Evolutionary conservation across 352 stramenopile species (phyloP).

Genomic region (Phytophthora litchii): DNA sequence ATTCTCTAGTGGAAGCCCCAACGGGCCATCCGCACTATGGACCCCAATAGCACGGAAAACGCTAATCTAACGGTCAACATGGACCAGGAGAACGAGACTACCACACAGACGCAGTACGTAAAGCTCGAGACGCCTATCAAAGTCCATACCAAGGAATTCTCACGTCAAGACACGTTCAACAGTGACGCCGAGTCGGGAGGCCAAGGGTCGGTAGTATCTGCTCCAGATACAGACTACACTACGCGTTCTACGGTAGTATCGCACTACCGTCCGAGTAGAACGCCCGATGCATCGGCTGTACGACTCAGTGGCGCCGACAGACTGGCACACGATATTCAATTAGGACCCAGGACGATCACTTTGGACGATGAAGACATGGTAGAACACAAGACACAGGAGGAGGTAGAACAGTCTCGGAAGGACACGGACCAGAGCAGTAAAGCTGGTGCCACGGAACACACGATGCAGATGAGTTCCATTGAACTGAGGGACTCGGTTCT

Average conservation of each 20-base stretch:
- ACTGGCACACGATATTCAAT: slow-evolving; percentile 22
- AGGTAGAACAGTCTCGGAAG: slow-evolving; percentile 15
- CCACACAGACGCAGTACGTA: slow-evolving; percentile 31
- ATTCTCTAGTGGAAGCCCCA: not conserved
- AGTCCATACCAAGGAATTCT: slow-evolving; percentile 21
- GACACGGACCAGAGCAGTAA: slow-evolving; percentile 29
- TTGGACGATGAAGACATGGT: slow-evolving; percentile 15
- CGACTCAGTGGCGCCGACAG: slow-evolving; percentile 20
- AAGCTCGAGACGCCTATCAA: slow-evolving; percentile 50
- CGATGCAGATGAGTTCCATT: slow-evolving; percentile 47
- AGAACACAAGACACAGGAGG: not conserved
- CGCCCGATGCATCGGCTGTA: not conserved
- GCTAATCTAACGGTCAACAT: not conserved
- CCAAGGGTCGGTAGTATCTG: slow-evolving; percentile 12
- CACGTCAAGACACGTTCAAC: slow-evolving; percentile 48
- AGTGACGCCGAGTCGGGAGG: slow-evolving; percentile 32
- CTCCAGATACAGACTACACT: slow-evolving; percentile 1
- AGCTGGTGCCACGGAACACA: slow-evolving; percentile 24
- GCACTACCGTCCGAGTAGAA: slow-evolving; percentile 2
- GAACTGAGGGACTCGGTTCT: slow-evolving; percentile 28
- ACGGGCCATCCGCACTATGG: slow-evolving; percentile 8
- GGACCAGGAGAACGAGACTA: slow-evolving; percentile 3
- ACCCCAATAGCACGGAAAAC: slow-evolving; percentile 2
- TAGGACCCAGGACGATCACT: slow-evolving; percentile 18
- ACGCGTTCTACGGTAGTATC: not conserved